Base-by-base conservation (phyloP, 2,329 filamentous ascomycete genomes). In the Plenodomus biglobosus region DNA sequence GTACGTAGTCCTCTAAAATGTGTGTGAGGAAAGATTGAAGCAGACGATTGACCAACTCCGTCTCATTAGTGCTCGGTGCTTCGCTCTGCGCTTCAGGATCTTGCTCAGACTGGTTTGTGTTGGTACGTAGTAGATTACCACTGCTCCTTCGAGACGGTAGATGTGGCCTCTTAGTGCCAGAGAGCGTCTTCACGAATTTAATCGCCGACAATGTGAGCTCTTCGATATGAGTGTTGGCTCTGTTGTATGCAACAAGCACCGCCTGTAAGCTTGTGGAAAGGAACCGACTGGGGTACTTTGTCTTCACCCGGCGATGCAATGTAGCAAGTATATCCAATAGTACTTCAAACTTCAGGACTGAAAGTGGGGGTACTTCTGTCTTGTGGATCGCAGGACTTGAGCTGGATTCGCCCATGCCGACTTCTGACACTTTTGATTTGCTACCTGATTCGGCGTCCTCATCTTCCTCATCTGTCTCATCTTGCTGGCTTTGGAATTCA, bases 21-120 rank as follows among this genome's bases (percentile, higher is more conserved):
- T 88, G 87, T 0, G 87, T 90, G n/a, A 90, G 78, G 68, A 94
- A 92, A 1, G 85, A 85, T 63, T 90, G 85, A 19, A 92, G 72
- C 15, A 92, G 75, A 48, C 80, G 83, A 30, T 77, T 76, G 61
- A 86, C 82, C 52, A 91, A 75, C 8, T 78, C 80, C 2, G 74
- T 75, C 66, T 92, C 87, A 30, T 78, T 76, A 5, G 66, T 62
- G 7, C 73, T 75, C 6, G 75, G 72, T 1, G 72, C 61, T 15
- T 77, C 75, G 11, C 63, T 67, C 50, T 80, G 75, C 0, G 66
- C 77, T 66, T 86, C 84, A 1, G 83, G 82, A 60, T 85, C 83
- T 20, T 80, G 79, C 44, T 66, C 64, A 4, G 59, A 61, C 16
- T 56, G 50, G 6, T 55, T 56, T 3, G 80, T 78, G 10, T 59